Base-by-base conservation (phyloP, 495 filamentous ascomycete species). In the Talaromyces liani region DNA sequence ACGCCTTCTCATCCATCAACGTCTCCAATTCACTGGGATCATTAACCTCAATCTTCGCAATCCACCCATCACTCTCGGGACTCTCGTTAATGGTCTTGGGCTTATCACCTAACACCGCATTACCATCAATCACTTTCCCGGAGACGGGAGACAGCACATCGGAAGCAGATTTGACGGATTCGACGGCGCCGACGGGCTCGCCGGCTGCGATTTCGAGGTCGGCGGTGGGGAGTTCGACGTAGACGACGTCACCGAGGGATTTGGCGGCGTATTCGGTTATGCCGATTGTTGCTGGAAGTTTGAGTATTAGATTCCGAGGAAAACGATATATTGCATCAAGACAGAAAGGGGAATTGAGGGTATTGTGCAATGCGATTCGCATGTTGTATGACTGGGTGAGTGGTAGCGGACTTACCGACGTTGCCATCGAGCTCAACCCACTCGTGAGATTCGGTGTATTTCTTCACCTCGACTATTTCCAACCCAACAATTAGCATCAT, bases 401-500 rank as follows among this genome's bases (percentile, higher is more conserved):
- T 10, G 2, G 25, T 33, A 56, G 53, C 22, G 20, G 6, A 60
- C 53, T 31, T 47, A 64, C 63, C 63, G 57, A 51, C 91, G 76
- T 94, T 87, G 31, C 82, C 85, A 58, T 85, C 85, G 34, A 96
- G 79, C 76, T 96, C 90, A 69, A 98, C 86, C 95, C 95, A 98
- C 81, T 98, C 94, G 81, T 98, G 94, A 69, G 97, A 95, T 74
- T 91, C 87, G 68, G 95, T 98, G 83, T 95, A 98, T 71, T 88
- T 91, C 82, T 94, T 93, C 68, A 87, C 79, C 66, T 77, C 71
- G 63, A 70, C 80, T 83, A 53, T 10, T 34, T 10, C 27, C n/a
- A 62, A 5, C 7, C 1, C n/a, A 62, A 5, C n/a, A 22, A 62
- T 62, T 51, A 62, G 60, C 27, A 20, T 36, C 33, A 9, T 2